phyloP scores from a whole-genome alignment of 2,329 filamentous ascomycete species.

The Penicillium hesseltinei region DNA sequence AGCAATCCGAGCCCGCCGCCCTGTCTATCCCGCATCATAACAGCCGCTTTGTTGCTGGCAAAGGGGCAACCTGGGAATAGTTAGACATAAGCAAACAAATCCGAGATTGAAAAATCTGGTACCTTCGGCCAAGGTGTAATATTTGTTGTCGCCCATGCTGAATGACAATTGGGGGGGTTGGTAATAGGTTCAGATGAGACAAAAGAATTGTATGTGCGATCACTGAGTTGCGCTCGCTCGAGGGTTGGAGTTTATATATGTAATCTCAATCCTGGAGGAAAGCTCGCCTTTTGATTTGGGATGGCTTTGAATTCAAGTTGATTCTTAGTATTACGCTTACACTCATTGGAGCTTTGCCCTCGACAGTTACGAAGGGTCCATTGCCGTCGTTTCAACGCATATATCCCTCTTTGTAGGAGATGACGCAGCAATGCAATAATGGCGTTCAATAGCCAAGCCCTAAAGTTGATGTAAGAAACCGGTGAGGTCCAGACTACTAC shows the following conservation, averaged over 20 bases:
- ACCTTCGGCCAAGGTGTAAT: conserved; percentile 15
- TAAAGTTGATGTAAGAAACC: background rate
- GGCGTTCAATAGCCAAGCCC: background rate
- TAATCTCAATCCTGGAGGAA: background rate
- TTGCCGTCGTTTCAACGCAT: background rate
- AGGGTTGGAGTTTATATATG: background rate
- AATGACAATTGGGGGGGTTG: background rate
- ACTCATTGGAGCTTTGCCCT: background rate
- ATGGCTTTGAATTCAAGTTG: background rate
- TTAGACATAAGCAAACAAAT: background rate
- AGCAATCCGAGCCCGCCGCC: conserved; percentile 47
- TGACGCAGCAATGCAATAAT: background rate
- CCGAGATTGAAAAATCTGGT: background rate
- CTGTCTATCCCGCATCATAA: conserved; percentile 13
- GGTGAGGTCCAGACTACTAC: background rate
- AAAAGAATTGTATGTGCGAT: too few relatives aligned
- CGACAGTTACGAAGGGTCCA: background rate
- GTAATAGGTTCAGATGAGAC: background rate
- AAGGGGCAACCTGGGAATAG: conserved; percentile 19
- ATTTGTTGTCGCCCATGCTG: conserved; percentile 5
- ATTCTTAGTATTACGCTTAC: background rate
- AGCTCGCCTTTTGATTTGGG: background rate
- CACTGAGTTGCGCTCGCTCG: background rate
- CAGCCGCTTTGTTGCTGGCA: conserved; percentile 15
- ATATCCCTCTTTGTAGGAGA: background rate